Evolutionary conservation across 2,329 filamentous ascomycete genomes (phyloP).

Genomic region (Paraphoma chrysanthemicola): DNA sequence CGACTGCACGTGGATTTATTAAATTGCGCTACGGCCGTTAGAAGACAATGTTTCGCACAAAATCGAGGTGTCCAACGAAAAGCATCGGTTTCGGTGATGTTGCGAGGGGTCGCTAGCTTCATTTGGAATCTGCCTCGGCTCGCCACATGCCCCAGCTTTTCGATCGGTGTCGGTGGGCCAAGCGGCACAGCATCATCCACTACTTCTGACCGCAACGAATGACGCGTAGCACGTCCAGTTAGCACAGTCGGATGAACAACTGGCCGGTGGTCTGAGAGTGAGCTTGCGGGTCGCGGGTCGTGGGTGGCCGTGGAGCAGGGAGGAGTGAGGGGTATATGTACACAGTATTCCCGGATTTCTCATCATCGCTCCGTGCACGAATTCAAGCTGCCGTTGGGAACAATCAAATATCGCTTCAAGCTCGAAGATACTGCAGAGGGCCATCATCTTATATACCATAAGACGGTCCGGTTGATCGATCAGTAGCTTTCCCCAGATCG

Average conservation of each 20-base stretch:
- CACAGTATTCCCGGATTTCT: not conserved
- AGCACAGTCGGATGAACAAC: not conserved
- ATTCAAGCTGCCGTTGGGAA: not conserved
- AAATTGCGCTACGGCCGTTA: too few relatives aligned
- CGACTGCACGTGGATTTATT: too few relatives aligned
- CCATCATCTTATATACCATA: too few relatives aligned
- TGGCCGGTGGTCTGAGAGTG: not conserved
- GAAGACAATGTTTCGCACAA: too few relatives aligned
- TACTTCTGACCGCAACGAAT: not conserved
- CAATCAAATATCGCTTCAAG: not conserved
- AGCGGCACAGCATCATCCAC: slow-evolving; percentile 1
- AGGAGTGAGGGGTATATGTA: not conserved
- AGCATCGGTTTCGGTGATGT: too few relatives aligned
- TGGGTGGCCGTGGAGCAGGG: not conserved
- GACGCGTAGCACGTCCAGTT: not conserved
- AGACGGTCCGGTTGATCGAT: not conserved
- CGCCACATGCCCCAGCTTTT: not conserved
- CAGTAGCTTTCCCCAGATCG: not conserved
- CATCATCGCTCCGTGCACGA: not conserved
- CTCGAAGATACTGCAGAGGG: too few relatives aligned
- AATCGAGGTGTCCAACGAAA: too few relatives aligned
- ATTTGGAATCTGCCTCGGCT: too few relatives aligned
- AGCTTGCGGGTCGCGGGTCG: not conserved
- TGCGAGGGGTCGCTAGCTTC: too few relatives aligned
- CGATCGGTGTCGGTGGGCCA: too few relatives aligned